phyloP scores from a whole-genome alignment of 2,329 filamentous ascomycete genomes.

The Lasiodiplodia gonubiensis region DNA sequence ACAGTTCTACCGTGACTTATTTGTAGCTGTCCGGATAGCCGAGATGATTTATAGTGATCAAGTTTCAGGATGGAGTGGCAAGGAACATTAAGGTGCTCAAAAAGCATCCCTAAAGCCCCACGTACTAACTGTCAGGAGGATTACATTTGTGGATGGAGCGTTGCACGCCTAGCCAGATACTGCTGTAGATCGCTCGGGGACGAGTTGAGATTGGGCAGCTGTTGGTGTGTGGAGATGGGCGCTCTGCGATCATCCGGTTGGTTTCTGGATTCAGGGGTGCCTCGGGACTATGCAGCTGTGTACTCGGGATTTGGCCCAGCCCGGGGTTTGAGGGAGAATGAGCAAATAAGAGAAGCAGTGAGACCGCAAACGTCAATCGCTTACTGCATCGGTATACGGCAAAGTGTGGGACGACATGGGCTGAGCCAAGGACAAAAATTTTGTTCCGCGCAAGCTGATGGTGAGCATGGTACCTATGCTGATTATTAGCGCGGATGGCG shows the following conservation, averaged over 20 bases:
- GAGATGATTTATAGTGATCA: neutral
- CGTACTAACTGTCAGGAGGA: neutral
- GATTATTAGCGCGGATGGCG: slow-evolving; percentile 3
- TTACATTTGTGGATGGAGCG: slow-evolving; percentile 3
- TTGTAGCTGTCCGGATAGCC: neutral
- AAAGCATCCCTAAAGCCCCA: neutral
- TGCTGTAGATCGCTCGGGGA: slow-evolving; percentile 31
- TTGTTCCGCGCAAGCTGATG: neutral
- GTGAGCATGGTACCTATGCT: neutral
- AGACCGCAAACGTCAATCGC: neutral
- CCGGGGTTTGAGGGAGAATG: neutral
- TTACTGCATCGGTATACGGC: neutral
- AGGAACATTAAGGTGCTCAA: slow-evolving; percentile 23
- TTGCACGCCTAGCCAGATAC: neutral
- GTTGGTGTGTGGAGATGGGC: neutral
- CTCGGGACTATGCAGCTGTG: neutral
- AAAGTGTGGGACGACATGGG: neutral
- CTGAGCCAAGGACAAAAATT: neutral
- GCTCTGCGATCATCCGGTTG: neutral
- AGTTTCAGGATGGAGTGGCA: neutral
- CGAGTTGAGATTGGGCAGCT: slow-evolving; percentile 5
- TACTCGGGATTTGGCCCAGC: neutral
- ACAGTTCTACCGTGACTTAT: neutral
- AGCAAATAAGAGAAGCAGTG: slow-evolving; percentile 14
- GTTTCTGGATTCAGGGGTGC: neutral